Conservation (phyloP, 805 yeast genomes). For the Crinitomyces ghanaensis region DNA sequence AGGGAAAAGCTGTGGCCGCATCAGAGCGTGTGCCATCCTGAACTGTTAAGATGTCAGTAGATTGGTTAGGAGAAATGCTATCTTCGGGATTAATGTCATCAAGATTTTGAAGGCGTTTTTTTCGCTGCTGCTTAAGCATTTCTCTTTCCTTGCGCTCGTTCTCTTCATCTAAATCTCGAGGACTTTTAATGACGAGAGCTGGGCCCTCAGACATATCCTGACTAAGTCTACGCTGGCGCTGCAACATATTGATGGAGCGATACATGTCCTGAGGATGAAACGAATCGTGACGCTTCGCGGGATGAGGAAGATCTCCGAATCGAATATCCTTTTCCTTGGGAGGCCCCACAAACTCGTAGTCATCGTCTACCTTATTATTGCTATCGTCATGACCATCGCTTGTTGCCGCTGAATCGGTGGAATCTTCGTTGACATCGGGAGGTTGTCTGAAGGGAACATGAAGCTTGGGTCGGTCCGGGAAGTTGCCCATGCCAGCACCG, state of each 20-base stretch:
- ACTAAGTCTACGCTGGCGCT: slow-evolving; percentile 26
- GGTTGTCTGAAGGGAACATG: too few species aligned
- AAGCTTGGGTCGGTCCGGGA: too few species aligned
- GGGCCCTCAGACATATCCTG: slow-evolving; percentile 52
- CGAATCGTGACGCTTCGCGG: slow-evolving; percentile 25
- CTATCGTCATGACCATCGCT: background rate
- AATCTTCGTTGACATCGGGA: too few species aligned
- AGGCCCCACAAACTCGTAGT: slow-evolving; percentile 12
- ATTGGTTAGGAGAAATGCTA: too few species aligned
- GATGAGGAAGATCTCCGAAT: slow-evolving; percentile 44
- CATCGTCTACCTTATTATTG: slow-evolving; percentile 2
- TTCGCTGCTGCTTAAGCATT: background rate
- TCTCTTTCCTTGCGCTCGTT: slow-evolving; percentile 11
- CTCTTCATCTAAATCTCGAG: slow-evolving; percentile 50
- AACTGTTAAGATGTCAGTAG: too few species aligned
- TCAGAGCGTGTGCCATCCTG: too few species aligned
- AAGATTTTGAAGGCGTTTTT: too few species aligned
- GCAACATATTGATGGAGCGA: slow-evolving; percentile 73
- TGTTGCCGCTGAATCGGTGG: background rate
- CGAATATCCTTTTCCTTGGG: slow-evolving; percentile 32
- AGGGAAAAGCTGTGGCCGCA: too few species aligned
- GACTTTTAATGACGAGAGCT: slow-evolving; percentile 65
- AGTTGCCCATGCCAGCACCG: too few species aligned
- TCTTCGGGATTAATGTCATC: too few species aligned
- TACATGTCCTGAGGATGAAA: slow-evolving; percentile 76